A percentile compares a stretch with the other conserved stretches of the same genome.
These are phyloP conservation scores for Boletus vermiculosoides DNA, from an alignment of 768 basidiomycete species.

Conservation along the genomic window DNA sequence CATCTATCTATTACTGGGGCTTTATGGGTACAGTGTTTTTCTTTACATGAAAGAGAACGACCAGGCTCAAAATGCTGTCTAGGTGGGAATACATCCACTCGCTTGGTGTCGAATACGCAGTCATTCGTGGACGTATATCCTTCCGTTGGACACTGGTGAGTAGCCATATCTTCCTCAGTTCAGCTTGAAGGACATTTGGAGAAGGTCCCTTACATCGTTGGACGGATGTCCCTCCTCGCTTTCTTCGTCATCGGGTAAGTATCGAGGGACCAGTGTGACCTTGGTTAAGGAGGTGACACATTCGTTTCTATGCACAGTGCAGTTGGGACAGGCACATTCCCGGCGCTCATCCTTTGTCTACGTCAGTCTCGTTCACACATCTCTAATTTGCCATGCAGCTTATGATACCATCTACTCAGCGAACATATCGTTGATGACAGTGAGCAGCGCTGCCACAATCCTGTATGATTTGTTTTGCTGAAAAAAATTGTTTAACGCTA, in stretches of 20 bases:
- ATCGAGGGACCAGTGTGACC: no score
- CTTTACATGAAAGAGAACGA: background rate
- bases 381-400: background rate
- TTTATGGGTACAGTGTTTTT: constrained; percentile 19
- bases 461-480: background rate
- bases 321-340: background rate
- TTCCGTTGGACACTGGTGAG: constrained; percentile 25
- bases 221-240: constrained; percentile 11
- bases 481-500: background rate
- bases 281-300: background rate
- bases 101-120: constrained; percentile 12
- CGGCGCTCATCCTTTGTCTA: background rate
- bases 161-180: background rate
- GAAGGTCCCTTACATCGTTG: constrained; percentile 25
- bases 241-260: constrained; percentile 16
- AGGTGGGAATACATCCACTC: constrained; percentile 28
- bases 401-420: constrained; percentile 8
- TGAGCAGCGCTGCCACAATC: background rate
- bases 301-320: constrained; percentile 6
- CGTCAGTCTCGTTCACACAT: constrained; percentile 15
- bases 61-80: background rate
- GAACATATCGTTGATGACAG: background rate
- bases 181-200: background rate
- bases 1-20: constrained; percentile 13
- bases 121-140: constrained; percentile 14